Conservation (phyloP, 768 basidiomycete genomes). For the Hirschioporus abietinus region DNA sequence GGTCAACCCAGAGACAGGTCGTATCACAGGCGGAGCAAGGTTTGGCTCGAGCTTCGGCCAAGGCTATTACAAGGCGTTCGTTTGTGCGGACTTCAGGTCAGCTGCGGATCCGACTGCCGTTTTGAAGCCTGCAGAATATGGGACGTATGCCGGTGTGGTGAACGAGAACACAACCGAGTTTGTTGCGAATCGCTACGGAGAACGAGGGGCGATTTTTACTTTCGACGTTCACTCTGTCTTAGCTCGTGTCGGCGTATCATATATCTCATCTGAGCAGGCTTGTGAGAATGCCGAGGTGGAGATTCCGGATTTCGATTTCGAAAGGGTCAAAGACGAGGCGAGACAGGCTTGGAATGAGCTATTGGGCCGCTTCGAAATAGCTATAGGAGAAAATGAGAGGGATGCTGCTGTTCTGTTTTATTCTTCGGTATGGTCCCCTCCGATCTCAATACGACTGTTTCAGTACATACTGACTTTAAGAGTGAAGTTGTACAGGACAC, state of each 20-base stretch:
- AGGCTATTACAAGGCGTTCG: conserved; percentile 8
- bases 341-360: conserved; percentile 10
- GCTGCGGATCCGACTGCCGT: conserved; percentile 1
- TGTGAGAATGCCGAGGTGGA: conserved; percentile 12
- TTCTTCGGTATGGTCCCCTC: conserved; percentile 5
- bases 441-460: background rate
- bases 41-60: conserved; percentile 5
- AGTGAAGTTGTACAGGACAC: conserved; percentile 8
- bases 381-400: conserved; percentile 2
- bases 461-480: background rate
- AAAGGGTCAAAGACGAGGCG: conserved; percentile 4
- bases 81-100: conserved; percentile 9
- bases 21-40: background rate
- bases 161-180: conserved; percentile 1
- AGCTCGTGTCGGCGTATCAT: conserved; percentile 11
- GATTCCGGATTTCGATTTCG: conserved; percentile 9
- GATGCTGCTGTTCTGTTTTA: conserved; percentile 12
- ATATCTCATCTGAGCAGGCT: conserved; percentile 10
- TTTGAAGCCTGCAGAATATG: conserved; percentile 4
- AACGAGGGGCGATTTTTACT: background rate
- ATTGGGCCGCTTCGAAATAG: conserved; percentile 9
- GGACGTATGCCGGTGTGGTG: conserved; percentile 5
- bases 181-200: conserved; percentile 2
- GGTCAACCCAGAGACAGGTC: conserved; percentile 5
- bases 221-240: background rate